phyloP scores from a whole-genome alignment of 2,329 filamentous ascomycete genomes.

The Penicillium sp. region DNA sequence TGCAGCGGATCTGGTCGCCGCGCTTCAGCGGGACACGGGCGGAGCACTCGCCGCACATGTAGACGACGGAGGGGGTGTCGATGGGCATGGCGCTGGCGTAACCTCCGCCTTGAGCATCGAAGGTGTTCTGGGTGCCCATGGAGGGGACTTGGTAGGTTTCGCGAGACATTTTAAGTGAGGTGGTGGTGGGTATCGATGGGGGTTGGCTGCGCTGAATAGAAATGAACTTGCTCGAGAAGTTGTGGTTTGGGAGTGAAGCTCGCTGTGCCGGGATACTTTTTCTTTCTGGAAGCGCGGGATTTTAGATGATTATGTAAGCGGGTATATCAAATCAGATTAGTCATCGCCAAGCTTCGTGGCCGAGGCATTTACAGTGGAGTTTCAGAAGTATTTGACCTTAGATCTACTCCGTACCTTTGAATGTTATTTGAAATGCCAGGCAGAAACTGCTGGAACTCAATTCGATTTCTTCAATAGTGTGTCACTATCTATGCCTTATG shows the following conservation, averaged over 20 bases:
- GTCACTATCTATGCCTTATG: neutral
- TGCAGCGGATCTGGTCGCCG: conserved; percentile 81
- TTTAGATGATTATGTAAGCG: conserved; percentile 4
- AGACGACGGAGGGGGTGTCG: conserved; percentile 63
- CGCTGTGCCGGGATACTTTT: conserved; percentile 5
- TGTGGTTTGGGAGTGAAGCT: neutral
- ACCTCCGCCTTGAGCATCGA: conserved; percentile 43
- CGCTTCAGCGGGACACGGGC: conserved; percentile 73
- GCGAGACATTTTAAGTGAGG: conserved; percentile 58
- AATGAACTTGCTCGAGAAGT: neutral
- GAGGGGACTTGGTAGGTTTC: conserved; percentile 77
- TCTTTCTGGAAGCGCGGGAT: conserved; percentile 11
- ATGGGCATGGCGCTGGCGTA: conserved; percentile 42
- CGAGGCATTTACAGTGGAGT: too few species aligned
- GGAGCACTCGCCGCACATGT: conserved; percentile 84
- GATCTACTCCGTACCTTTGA: too few species aligned
- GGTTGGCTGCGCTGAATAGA: neutral
- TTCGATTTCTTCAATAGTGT: too few species aligned
- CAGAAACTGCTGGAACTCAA: too few species aligned
- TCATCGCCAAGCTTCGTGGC: neutral
- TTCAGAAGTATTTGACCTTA: too few species aligned
- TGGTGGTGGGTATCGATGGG: neutral
- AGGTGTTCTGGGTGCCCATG: conserved; percentile 44
- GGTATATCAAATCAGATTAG: neutral
- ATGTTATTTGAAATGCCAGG: too few species aligned